Base-by-base conservation (phyloP, 2,329 filamentous ascomycete genomes). In the Xenosphaeropsis pyriputrescens region DNA sequence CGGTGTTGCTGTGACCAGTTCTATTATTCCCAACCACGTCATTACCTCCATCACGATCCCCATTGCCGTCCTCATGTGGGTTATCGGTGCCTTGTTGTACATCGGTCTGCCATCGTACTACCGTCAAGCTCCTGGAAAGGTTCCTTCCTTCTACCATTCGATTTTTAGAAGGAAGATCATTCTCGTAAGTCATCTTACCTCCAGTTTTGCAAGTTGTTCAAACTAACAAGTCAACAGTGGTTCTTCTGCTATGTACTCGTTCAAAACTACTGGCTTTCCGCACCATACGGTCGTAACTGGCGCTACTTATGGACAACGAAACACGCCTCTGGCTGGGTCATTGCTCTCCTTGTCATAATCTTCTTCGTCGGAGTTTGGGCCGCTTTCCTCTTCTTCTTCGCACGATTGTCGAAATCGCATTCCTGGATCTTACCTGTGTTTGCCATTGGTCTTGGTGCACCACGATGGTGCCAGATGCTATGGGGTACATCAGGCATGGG, bases 201-300 rank as follows among this genome's bases (percentile, higher is more conserved):
- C 8, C 8, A 26, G 12, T 9, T 26, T 6, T 19, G 12, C 30
- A 32, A 32, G 6, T 32, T 2, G 3, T 11, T 32, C 16, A 17
- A n/a, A 17, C 30, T 32, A 32, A 32, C 16, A 32, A 4, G 8
- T 2, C 14, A 8, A 7, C 13, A 32, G 30, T 79, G 75, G 74
- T 78, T 76, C 59, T 72, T 77, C 53, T 57, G 73, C 39, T 67
- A 70, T 6, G 70, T 78, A 34, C 59, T 77, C 39, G 55, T 79
- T 17, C 75, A 79, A 50, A 80, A 79, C 55, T 77, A 75, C 63
- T 80, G 74, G 58, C 64, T 80, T 22, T 72, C 70, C 29, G 67
- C 75, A 2, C 73, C 70, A 1, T 79, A 78, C 48, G 75, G 75
- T 33, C 68, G 75, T 39, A 79, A 75, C 52, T 79, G 75, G 75